Percentiles rank a stretch among this genome's conserved stretches.
phyloP scores from a whole-genome alignment of 441 rosid species.

The Arabidopsis hybrid region DNA sequence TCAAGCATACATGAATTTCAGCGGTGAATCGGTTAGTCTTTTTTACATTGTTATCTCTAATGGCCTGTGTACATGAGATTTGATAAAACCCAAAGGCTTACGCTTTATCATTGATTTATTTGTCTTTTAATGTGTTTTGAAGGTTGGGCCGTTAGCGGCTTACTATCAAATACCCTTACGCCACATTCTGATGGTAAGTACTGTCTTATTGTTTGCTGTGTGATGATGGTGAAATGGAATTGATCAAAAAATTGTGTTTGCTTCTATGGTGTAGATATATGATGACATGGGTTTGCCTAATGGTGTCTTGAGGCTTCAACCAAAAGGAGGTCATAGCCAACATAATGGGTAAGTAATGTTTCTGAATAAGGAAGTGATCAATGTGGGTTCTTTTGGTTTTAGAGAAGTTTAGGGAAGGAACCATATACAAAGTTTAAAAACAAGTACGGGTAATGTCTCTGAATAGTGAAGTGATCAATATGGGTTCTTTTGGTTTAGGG shows the following conservation, averaged over 20 bases:
- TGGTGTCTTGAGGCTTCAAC: conserved; percentile 82
- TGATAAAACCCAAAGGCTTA: background rate
- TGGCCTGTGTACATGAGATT: background rate
- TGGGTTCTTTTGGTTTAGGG: background rate
- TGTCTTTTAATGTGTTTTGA: conserved; percentile 1
- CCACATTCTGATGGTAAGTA: conserved; percentile 75
- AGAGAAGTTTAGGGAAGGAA: background rate
- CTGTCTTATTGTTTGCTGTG: conserved; percentile 3
- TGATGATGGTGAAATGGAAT: background rate
- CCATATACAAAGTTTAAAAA: no score
- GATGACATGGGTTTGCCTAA: conserved; percentile 90
- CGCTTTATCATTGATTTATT: conserved; percentile 10
- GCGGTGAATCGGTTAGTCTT: conserved; percentile 83
- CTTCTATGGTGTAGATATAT: conserved; percentile 54
- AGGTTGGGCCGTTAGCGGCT: conserved; percentile 93
- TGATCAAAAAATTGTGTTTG: background rate
- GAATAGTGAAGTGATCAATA: background rate
- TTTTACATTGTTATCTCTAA: conserved; percentile 2
- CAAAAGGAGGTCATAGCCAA: conserved; percentile 85
- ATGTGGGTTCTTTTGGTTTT: background rate
- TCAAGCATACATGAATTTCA: conserved; percentile 87
- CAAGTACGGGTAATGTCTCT: background rate
- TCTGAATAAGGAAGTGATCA: background rate
- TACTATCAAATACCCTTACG: conserved; percentile 85
- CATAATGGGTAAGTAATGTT: conserved; percentile 72